Base-by-base conservation (phyloP, 441 rosid genomes). In the Pelargonium citronellum region DNA sequence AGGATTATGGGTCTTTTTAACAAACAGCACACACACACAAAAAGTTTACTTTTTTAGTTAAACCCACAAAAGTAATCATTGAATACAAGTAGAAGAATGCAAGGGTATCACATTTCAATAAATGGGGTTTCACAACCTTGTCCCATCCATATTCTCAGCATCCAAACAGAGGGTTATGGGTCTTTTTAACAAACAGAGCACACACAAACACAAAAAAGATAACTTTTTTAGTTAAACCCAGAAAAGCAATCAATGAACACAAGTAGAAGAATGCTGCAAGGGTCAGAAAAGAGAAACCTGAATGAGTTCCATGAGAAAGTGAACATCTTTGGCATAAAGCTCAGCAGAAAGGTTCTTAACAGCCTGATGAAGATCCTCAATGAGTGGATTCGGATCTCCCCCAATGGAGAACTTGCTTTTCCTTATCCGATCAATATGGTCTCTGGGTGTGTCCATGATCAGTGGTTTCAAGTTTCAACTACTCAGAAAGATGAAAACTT, bases 321-420 rank as follows among this genome's bases (percentile, higher is more conserved):
- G 96, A 3, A 90, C 89, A 68, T 90, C 92, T 60, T 85, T 90
- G 0, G 92, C 69, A 64, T 90, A 90, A 20, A 90, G 89, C 22
- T 90, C 94, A 49, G 84, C 90, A 0, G 96, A 87, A 17, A 90
- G 90, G 64, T 64, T 71, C 64, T 65, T 71, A 6, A 71, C 55
- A 19, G 74, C 74, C 37, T 71, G 74, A 17, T 71, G 74, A 47
- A 71, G 74, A 47, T 64, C 74, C 64, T 64, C 69, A 2, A 53
- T 71, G 13, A 64, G n/a, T 0, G 69, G 74, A 34, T 64, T 71
- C 17, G 34, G 10, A 2, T 19, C 57, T 67, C 53, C 24, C 7
- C 91, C 93, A 19, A 87, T 87, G 5, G 87, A 87, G 66, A 81
- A 88, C 74, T 75, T 73, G 1, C 30, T 74, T 53, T 34, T 79